Conservation (phyloP, 2,329 filamentous ascomycete genomes). For the Plenodomus lindquistii region DNA sequence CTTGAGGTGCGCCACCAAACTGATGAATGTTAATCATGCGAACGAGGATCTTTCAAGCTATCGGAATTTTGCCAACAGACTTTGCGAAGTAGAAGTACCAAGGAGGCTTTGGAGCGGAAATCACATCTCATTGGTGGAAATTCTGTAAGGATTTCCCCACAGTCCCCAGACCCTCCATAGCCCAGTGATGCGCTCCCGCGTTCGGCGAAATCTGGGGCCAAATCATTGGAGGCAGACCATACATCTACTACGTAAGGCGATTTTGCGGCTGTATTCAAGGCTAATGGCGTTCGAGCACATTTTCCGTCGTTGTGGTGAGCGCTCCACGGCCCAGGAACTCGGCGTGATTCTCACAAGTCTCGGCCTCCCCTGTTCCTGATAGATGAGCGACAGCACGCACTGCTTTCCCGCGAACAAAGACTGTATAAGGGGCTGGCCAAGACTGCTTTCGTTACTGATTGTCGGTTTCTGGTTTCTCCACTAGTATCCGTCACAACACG, state of each 20-base stretch:
- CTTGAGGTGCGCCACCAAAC: neutral
- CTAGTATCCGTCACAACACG: neutral
- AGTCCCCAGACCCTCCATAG: conserved; percentile 9
- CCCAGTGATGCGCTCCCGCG: conserved; percentile 13
- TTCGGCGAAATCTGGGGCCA: conserved; percentile 1
- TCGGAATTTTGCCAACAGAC: neutral
- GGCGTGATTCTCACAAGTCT: neutral
- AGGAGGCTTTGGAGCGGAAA: neutral
- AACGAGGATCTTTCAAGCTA: neutral
- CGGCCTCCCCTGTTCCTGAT: neutral
- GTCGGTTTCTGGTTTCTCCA: neutral
- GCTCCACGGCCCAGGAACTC: neutral
- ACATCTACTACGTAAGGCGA: neutral
- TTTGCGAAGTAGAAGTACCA: neutral
- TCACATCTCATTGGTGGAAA: conserved; percentile 21
- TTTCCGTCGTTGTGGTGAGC: neutral
- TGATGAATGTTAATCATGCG: neutral
- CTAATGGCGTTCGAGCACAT: neutral
- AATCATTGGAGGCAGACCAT: conserved; percentile 5
- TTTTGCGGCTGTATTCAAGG: conserved; percentile 1
- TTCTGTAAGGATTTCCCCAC: conserved; percentile 17
- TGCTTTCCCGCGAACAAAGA: neutral
- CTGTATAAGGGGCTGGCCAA: neutral
- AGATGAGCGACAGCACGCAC: neutral
- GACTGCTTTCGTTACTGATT: neutral